A percentile compares a stretch with the other conserved stretches of the same genome.
Evolutionary conservation across 257 asterid species (phyloP).

Genomic region (Petrea volubilis): DNA sequence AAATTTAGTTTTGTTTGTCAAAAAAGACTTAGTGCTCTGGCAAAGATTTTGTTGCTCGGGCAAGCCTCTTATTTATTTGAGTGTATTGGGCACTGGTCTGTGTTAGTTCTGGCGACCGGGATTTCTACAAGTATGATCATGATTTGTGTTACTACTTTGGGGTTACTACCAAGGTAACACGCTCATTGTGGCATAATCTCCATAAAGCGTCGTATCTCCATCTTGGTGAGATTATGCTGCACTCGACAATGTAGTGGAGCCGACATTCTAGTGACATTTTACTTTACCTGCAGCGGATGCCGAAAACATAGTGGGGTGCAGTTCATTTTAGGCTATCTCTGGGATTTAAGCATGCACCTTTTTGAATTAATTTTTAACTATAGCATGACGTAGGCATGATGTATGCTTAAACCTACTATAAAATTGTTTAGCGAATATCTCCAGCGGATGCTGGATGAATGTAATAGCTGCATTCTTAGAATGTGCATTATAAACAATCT

Average conservation of each 20-base stretch:
- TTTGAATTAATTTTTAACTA: background rate
- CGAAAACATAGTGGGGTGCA: background rate
- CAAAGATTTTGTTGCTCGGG: too few relatives aligned
- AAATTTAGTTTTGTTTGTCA: background rate
- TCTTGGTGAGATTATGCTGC: background rate
- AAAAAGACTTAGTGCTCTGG: too few relatives aligned
- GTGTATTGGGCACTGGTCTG: background rate
- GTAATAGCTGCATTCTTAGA: background rate
- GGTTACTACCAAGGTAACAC: background rate
- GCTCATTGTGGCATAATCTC: background rate
- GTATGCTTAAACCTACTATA: constrained; percentile 7
- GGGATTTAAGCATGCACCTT: background rate
- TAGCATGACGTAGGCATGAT: background rate
- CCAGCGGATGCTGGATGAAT: background rate
- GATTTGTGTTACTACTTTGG: background rate
- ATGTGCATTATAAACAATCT: background rate
- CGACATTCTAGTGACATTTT: background rate
- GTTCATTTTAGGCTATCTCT: background rate
- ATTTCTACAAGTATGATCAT: background rate
- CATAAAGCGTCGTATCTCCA: background rate
- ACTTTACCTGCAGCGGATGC: background rate
- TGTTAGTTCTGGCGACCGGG: background rate
- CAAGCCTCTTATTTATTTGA: background rate
- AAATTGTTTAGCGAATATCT: background rate
- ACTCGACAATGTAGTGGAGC: background rate